Conservation (phyloP, 2,329 filamentous ascomycete species). For the Colletotrichum camelliae region DNA sequence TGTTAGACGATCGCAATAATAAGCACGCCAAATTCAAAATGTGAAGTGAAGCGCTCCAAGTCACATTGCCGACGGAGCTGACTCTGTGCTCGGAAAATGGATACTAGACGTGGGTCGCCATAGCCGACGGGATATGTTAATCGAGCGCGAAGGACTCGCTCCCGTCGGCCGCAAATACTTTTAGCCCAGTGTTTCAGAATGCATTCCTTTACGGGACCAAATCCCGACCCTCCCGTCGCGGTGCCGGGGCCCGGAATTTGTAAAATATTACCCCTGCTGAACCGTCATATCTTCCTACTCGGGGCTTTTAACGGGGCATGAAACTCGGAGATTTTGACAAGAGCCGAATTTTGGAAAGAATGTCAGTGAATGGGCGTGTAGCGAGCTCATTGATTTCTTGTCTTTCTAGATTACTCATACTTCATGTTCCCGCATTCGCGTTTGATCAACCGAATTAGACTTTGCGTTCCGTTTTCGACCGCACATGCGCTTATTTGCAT, state of each 20-base stretch:
- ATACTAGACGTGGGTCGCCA: accelerated
- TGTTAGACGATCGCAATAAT: not conserved
- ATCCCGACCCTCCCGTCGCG: not conserved
- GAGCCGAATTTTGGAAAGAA: not conserved
- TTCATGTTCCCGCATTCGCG: not conserved
- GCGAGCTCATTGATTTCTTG: not conserved
- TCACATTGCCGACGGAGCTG: not conserved
- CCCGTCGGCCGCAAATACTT: not conserved
- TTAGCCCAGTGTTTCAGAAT: not conserved
- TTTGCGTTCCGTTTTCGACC: not conserved
- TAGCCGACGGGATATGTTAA: not conserved
- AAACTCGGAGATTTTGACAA: not conserved
- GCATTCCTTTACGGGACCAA: not conserved
- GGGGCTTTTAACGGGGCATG: not conserved
- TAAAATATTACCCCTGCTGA: not conserved
- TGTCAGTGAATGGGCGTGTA: not conserved
- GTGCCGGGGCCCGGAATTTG: not conserved
- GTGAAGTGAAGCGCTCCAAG: not conserved
- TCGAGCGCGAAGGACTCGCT: not conserved
- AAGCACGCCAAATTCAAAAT: accelerated
- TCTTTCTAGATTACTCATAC: not conserved
- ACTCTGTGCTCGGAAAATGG: not conserved
- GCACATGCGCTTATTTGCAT: not conserved
- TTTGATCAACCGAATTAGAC: not conserved
- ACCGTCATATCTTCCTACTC: not conserved